Percentiles rank a stretch among this genome's conserved stretches.
These are phyloP conservation scores for Cystoisospora suis DNA, from an alignment of 169 alveolate species.

Conservation along the genomic window DNA sequence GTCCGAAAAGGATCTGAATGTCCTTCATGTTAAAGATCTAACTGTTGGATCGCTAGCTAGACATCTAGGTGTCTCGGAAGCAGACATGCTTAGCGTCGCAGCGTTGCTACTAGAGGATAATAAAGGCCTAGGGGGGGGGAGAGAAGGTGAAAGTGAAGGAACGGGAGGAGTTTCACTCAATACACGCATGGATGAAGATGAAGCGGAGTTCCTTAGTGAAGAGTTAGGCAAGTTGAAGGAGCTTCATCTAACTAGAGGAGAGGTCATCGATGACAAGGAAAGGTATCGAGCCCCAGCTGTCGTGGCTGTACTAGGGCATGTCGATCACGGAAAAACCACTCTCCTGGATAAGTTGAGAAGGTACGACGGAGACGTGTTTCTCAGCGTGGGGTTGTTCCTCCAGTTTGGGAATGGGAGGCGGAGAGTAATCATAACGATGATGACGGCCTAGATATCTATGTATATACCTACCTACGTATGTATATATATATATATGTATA, in stretches of 20 bases:
- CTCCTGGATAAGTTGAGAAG: slow-evolving; percentile 84
- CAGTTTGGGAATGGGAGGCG: too few relatives aligned
- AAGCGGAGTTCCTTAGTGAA: slow-evolving; percentile 41
- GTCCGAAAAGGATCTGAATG: not conserved
- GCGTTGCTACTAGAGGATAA: not conserved
- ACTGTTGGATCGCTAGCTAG: slow-evolving; percentile 11
- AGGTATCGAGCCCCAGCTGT: slow-evolving; percentile 35
- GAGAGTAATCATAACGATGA: too few relatives aligned
- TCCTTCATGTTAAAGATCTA: not conserved
- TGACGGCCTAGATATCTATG: not conserved
- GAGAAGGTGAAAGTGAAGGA: too few relatives aligned
- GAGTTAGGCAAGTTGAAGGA: slow-evolving; percentile 6
- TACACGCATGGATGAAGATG: slow-evolving; percentile 30
- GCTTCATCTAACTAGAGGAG: not conserved
- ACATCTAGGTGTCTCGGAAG: slow-evolving; percentile 2
- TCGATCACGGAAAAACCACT: slow-evolving; percentile 91
- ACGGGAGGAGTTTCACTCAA: not conserved
- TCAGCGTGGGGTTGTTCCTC: too few relatives aligned
- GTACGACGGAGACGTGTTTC: too few relatives aligned
- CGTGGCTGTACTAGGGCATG: slow-evolving; percentile 44
- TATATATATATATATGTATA: too few relatives aligned
- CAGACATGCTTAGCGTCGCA: not conserved
- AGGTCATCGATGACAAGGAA: not conserved
- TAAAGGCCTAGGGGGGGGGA: too few relatives aligned
- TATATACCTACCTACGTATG: not conserved